Evolutionary conservation across 495 filamentous ascomycete species (phyloP).

Genomic region (Margaritispora aquatica): DNA sequence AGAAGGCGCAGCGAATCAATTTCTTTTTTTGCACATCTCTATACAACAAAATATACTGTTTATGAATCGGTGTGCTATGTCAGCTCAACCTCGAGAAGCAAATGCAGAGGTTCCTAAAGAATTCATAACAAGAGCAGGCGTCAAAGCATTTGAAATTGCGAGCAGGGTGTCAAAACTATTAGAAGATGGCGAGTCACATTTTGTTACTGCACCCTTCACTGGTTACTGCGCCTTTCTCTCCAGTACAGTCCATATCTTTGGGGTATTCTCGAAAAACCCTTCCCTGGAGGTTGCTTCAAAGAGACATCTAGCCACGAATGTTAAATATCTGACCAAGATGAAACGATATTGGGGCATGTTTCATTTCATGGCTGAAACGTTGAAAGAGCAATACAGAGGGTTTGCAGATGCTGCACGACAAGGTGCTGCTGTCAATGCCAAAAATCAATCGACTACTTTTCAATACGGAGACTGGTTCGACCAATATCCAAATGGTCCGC

Average conservation of each 20-base stretch:
- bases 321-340: constrained; percentile 88
- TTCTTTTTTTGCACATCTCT: constrained; percentile 88
- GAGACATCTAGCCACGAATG: constrained; percentile 80
- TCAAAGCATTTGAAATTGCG: constrained; percentile 79
- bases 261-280: constrained; percentile 78
- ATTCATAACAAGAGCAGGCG: constrained; percentile 69
- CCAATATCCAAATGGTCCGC: constrained; percentile 90
- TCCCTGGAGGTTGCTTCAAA: constrained; percentile 71
- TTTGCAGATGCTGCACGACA: constrained; percentile 68
- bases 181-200: constrained; percentile 70
- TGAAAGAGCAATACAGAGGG: constrained; percentile 82
- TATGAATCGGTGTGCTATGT: constrained; percentile 69
- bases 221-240: constrained; percentile 93
- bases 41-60: constrained; percentile 87
- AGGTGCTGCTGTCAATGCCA: constrained; percentile 12
- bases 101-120: constrained; percentile 71
- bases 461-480: constrained; percentile 99
- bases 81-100: constrained; percentile 39
- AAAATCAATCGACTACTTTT: constrained; percentile 62
- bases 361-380: constrained; percentile 88
- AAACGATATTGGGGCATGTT: constrained; percentile 98
- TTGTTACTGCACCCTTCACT: constrained; percentile 82
- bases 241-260: constrained; percentile 87
- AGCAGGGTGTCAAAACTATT: constrained; percentile 82
- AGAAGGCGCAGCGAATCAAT: constrained; percentile 82